phyloP scores from a whole-genome alignment of 192 early-diverging fungal species.

The Rhizophagus prolifer region DNA sequence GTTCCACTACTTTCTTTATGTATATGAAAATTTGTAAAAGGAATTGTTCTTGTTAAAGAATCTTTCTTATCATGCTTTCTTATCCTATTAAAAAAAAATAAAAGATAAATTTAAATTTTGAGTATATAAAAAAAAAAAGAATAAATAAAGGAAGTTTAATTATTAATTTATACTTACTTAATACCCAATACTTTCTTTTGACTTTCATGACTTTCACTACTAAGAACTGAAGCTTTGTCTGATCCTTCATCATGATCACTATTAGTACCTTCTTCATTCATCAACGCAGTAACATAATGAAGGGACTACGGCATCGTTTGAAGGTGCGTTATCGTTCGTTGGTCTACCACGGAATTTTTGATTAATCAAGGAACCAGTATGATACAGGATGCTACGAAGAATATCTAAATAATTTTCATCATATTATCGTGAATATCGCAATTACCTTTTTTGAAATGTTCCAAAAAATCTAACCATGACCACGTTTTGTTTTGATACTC shows the following conservation, averaged over 20 bases:
- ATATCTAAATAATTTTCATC: constrained; percentile 7
- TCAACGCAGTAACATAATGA: neutral
- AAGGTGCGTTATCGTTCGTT: neutral
- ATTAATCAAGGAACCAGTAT: constrained; percentile 17
- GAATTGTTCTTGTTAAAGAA: neutral
- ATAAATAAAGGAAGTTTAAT: neutral
- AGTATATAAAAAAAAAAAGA: neutral
- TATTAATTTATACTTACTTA: neutral
- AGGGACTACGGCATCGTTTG: neutral
- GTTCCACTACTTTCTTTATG: neutral
- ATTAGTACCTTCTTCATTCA: neutral
- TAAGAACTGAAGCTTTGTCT: constrained; percentile 17
- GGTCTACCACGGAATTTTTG: constrained; percentile 5
- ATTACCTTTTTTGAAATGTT: constrained; percentile 68
- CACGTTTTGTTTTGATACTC: constrained; percentile 84
- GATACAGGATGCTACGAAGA: neutral
- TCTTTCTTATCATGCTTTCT: neutral
- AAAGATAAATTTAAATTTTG: neutral
- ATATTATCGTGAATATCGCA: too few relatives aligned
- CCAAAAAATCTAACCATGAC: constrained; percentile 73
- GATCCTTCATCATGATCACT: constrained; percentile 6
- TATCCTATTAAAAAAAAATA: neutral
- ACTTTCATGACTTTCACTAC: constrained; percentile 13
- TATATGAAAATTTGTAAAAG: neutral
- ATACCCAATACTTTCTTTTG: neutral